These are phyloP conservation scores for Pelargonium fulgidum DNA, from an alignment of 441 rosid genomes.

Conservation along the genomic window DNA sequence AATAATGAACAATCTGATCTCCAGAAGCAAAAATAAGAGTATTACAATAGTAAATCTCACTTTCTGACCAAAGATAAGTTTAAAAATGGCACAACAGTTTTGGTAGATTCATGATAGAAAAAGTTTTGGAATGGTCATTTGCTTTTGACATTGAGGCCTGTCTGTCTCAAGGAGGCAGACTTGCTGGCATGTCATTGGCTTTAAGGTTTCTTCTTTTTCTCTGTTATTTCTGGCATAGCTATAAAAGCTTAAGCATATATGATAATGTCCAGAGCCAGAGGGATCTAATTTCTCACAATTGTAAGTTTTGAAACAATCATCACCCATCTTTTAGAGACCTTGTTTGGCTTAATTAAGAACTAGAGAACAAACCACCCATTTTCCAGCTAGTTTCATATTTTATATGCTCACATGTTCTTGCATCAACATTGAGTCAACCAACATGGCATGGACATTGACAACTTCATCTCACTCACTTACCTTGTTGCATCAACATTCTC, in stretches of 20 bases:
- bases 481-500: neutral
- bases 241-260: neutral
- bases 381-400: too few species aligned
- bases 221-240: neutral
- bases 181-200: constrained; percentile 24
- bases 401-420: too few species aligned
- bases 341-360: too few species aligned
- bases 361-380: too few species aligned
- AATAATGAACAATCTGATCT: too few species aligned
- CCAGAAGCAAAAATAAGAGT: too few species aligned
- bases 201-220: constrained; percentile 15
- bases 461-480: too few species aligned
- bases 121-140: constrained; percentile 8
- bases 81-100: too few species aligned
- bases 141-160: constrained; percentile 30
- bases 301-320: neutral
- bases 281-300: neutral
- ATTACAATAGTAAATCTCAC: too few species aligned
- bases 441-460: too few species aligned
- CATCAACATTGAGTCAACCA: too few species aligned
- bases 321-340: neutral
- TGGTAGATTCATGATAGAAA: neutral
- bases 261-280: neutral
- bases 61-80: too few species aligned
- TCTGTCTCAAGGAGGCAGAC: constrained; percentile 37